Percentiles rank a stretch among this genome's conserved stretches.
Conservation (phyloP, 225 moss, liverwort and hornwort species). For the Thuidium tamariscinum region DNA sequence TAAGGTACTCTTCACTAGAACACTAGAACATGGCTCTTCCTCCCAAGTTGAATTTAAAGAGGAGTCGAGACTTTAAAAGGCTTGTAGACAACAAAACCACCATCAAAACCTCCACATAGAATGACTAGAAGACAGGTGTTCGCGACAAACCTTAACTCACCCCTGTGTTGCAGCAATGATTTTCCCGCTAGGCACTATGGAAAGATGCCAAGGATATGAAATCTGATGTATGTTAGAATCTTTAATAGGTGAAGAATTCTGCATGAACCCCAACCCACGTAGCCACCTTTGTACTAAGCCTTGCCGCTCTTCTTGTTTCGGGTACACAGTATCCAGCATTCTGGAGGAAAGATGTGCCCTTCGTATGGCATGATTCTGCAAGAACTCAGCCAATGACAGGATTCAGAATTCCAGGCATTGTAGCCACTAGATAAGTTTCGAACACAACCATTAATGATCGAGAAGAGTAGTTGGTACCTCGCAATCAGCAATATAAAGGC, state of each 20-base stretch:
- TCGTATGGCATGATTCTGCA: slow-evolving; percentile 70
- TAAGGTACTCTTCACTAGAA: background rate
- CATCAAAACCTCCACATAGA: background rate
- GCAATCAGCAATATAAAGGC: slow-evolving; percentile 71
- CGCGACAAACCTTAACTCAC: slow-evolving; percentile 37
- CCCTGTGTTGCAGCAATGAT: slow-evolving; percentile 48
- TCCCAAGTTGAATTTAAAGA: background rate
- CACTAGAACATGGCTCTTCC: background rate
- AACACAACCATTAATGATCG: background rate
- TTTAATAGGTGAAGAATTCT: background rate
- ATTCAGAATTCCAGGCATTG: background rate
- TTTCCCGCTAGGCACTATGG: slow-evolving; percentile 15
- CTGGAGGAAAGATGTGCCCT: slow-evolving; percentile 48
- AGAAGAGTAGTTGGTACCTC: slow-evolving; percentile 30
- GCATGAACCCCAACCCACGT: background rate
- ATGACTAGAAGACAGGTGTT: background rate
- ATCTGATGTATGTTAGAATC: background rate
- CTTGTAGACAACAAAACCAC: background rate
- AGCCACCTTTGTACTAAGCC: slow-evolving; percentile 28
- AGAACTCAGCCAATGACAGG: background rate
- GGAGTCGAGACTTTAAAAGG: background rate
- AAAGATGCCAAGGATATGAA: slow-evolving; percentile 55
- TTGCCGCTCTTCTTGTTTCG: background rate
- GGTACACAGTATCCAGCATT: slow-evolving; percentile 35
- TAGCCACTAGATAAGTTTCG: background rate